Evolutionary conservation across 768 basidiomycete genomes (phyloP), one percentile per base, ranked within the genome.

Genomic region (Lepiota brunneoincarnata): DNA sequence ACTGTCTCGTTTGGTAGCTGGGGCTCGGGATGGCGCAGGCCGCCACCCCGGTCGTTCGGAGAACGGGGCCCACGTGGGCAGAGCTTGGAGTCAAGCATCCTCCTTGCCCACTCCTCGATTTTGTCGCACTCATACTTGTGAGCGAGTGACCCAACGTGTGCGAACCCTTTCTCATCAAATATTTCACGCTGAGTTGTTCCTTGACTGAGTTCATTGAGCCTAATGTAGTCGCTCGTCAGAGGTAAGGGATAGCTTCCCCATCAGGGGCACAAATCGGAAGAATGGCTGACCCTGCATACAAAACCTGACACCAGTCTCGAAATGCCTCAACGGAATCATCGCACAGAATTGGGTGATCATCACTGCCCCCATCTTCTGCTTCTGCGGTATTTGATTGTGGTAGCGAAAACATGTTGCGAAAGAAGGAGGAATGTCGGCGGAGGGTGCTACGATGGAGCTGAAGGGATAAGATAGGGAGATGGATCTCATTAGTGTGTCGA

Each of bases 381-480:
- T 17, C 20, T 12, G 2, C 21, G 2, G 47, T 11, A n/a, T n/a
- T n/a, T n/a, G n/a, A n/a, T 23, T 49, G 34, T 9, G 47, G 47
- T 11, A 49, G 20, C 14, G 35, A 37, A 20, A 49, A 38, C 35
- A 49, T 36, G 35, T 49, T 21, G 6, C 14, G 35, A 24, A 49
- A 49, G 36, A 49, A 37, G 2, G 20, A 12, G 10, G 47, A 49
- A 12, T 34, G 24, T 34, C 21, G 21, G 36, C 47, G 35, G 39
- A 49, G 36, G 3, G 39, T 49, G 20, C 36, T 49, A 6, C 47
- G 36, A 37, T 49, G 47, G 11, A 49, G 47, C 47, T 49, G 21
- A 38, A n/a, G n/a, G n/a, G n/a, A n/a, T n/a, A n/a, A n/a, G n/a
- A n/a, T n/a, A n/a, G n/a, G n/a, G n/a, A n/a, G n/a, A n/a, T n/a